These are phyloP conservation scores for Echinochloa phyllopogon DNA, from an alignment of 176 grass and related monocot species.

Conservation along the genomic window DNA sequence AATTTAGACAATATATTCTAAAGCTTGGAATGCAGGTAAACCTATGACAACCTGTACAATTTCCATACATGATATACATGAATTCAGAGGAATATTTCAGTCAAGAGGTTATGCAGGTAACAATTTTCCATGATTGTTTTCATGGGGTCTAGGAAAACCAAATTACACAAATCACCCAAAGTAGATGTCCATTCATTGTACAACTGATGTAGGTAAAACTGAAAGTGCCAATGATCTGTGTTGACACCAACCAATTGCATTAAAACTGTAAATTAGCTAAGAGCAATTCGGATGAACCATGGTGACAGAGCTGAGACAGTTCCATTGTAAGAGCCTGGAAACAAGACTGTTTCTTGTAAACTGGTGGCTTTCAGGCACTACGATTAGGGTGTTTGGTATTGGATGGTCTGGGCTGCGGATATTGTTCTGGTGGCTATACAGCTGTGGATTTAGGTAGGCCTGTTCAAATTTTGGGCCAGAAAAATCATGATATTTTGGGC, in stretches of 20 bases:
- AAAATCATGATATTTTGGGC: conserved; percentile 5
- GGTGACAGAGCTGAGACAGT: background rate
- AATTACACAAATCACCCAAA: background rate
- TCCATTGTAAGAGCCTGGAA: background rate
- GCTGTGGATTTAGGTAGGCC: background rate
- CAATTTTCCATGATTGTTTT: background rate
- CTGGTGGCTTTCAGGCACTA: background rate
- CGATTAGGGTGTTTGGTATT: too few relatives aligned
- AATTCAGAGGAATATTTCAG: background rate
- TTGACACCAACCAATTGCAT: background rate
- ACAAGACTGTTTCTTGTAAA: background rate
- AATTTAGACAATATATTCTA: conserved; percentile 3
- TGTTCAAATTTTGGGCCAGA: conserved; percentile 28
- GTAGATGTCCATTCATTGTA: background rate
- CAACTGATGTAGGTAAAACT: conserved; percentile 11
- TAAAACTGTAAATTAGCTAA: background rate
- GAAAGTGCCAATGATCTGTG: background rate
- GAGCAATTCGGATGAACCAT: background rate
- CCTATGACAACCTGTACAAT: background rate
- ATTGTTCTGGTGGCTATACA: too few relatives aligned
- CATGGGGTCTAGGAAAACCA: background rate
- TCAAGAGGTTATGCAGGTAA: background rate
- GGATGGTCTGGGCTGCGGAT: too few relatives aligned
- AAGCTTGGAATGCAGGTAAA: background rate
- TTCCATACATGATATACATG: conserved; percentile 16